phyloP scores from a whole-genome alignment of 108 stramenopile genomes.

The Nitzschia putrida region DNA sequence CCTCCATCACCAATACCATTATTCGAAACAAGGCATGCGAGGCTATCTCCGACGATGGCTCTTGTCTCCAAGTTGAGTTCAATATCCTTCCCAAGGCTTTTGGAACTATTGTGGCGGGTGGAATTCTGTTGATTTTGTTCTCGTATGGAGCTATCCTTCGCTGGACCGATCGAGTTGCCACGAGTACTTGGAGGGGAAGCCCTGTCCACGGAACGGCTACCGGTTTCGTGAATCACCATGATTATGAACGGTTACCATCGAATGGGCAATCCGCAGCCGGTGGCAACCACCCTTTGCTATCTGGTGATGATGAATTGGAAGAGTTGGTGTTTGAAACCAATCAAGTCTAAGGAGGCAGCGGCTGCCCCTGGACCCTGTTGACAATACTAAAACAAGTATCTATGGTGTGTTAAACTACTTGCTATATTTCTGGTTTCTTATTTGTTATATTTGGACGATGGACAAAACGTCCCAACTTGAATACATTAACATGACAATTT shows the following conservation, averaged over 20 bases:
- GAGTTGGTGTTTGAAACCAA: slow-evolving; percentile 37
- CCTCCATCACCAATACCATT: slow-evolving; percentile 77
- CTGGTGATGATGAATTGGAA: slow-evolving; percentile 7
- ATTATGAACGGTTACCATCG: slow-evolving; percentile 19
- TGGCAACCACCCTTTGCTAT: not conserved
- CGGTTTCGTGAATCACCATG: slow-evolving; percentile 15
- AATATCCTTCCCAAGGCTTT: slow-evolving; percentile 39
- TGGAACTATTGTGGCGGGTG: slow-evolving; percentile 35
- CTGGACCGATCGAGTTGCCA: slow-evolving; percentile 8
- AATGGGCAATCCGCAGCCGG: slow-evolving; percentile 2
- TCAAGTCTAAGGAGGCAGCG: slow-evolving; percentile 9
- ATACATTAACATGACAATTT: too few relatives aligned
- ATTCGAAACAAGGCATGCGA: slow-evolving; percentile 46
- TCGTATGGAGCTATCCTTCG: slow-evolving; percentile 20
- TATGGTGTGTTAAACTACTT: too few relatives aligned
- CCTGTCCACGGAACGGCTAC: not conserved
- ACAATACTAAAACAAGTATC: too few relatives aligned
- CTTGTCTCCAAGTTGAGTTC: slow-evolving; percentile 56
- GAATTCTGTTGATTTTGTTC: slow-evolving; percentile 25
- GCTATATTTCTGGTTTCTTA: not conserved
- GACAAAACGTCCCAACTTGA: not conserved
- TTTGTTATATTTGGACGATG: too few relatives aligned
- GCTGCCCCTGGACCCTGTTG: too few relatives aligned
- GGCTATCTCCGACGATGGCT: slow-evolving; percentile 35
- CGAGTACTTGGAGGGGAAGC: not conserved